Evolutionary conservation across 306 rosid genomes (phyloP).

Genomic region (Prinsepia uniflora): DNA sequence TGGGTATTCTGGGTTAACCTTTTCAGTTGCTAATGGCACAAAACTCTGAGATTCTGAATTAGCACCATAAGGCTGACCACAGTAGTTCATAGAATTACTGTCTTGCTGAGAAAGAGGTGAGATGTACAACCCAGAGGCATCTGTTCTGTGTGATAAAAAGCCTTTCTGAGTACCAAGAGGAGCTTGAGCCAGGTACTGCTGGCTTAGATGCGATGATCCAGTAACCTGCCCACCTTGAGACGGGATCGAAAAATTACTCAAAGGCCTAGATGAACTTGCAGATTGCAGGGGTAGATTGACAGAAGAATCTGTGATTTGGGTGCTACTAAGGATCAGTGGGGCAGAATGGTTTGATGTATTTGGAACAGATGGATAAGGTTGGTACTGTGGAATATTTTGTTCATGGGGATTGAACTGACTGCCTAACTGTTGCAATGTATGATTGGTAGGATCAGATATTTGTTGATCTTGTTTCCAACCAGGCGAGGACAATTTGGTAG

Average conservation of each 20-base stretch:
- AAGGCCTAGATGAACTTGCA: constrained; percentile 53
- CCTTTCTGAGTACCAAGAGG: constrained; percentile 49
- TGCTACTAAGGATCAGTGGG: constrained; percentile 47
- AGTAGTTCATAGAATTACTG: constrained; percentile 38
- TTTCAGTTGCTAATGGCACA: constrained; percentile 48
- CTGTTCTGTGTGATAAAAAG: constrained; percentile 52
- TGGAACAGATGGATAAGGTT: constrained; percentile 63
- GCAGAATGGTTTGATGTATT: constrained; percentile 45
- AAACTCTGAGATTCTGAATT: constrained; percentile 49
- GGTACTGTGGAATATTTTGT: constrained; percentile 47
- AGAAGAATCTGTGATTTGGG: constrained; percentile 56
- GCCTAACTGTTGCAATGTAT: constrained; percentile 58
- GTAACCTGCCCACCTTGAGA: constrained; percentile 55
- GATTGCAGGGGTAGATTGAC: constrained; percentile 47
- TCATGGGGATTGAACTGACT: constrained; percentile 50
- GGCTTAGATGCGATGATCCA: constrained; percentile 43
- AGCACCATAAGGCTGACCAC: constrained; percentile 53
- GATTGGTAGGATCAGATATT: constrained; percentile 51
- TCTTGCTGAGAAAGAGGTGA: constrained; percentile 54
- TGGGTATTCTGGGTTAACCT: constrained; percentile 51
- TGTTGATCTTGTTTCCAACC: constrained; percentile 79
- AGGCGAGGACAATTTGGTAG: constrained; percentile 53
- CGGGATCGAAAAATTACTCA: constrained; percentile 42
- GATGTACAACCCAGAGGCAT: constrained; percentile 55
- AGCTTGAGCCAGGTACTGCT: constrained; percentile 54